Base-by-base conservation (phyloP, 208 protist genomes). In the Blechomonas ayalai region DNA sequence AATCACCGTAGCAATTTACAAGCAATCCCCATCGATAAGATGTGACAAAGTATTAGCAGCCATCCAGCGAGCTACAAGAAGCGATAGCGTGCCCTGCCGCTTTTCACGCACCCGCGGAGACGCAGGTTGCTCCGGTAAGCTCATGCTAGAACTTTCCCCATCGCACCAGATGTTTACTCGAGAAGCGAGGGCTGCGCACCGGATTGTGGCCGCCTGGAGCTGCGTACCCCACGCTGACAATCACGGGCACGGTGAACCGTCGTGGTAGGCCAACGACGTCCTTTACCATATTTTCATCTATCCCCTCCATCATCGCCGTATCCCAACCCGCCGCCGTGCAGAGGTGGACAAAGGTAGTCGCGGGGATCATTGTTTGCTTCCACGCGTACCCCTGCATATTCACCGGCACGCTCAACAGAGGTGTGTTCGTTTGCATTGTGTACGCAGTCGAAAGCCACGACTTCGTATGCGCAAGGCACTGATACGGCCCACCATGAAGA, bases 351-450 rank as follows among this genome's bases (percentile, higher is more conserved):
- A 95, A 95, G 1, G 59, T 82, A 1, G 72, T 86, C 7, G 67
- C 87, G 8, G 87, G 70, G 18, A 92, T 75, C 78, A 95, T 90
- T 10, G 62, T 60, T 46, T 92, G 82, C 73, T 95, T 95, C 81
- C 78, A 89, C 48, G 74, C 75, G 54, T 95, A 91, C 22, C 65
- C 82, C n/a, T 58, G 37, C 12, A 61, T 60, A 25, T 54, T 88
- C 8, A 74, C 59, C 7, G 87, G 82, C 0, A 85, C 67, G 23
- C 74, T 72, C 10, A 92, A 44, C 20, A 91, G 52, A 15, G 83
- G 60, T 3, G 59, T 77, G 23, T 60, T 60, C 5, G 82, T 73
- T 9, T 52, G 34, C 2, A 36, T 41, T 43, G 73, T 82, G 61
- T 88, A 91, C 58, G 52, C 64, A 23, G 59, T 39, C 12, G 73